Evolutionary conservation across 2,329 filamentous ascomycete species (phyloP).

Genomic region (Colletotrichum sp.): DNA sequence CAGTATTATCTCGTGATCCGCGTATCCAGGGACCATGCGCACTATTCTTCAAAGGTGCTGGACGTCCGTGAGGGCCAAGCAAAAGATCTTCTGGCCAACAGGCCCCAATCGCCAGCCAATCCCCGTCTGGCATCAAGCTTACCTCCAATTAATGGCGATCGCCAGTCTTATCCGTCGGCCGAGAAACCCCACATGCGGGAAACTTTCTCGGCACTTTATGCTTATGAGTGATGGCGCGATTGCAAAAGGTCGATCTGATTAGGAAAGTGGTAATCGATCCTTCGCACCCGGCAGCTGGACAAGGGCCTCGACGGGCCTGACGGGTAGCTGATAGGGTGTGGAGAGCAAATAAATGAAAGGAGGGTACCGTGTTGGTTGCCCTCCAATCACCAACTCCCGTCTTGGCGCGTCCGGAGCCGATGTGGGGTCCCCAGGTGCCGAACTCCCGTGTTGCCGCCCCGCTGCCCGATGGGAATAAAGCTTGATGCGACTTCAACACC

Average conservation of each 20-base stretch:
- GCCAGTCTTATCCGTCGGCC: background rate
- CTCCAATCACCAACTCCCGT: background rate
- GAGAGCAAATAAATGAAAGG: background rate
- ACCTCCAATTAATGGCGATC: background rate
- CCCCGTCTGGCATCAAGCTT: background rate
- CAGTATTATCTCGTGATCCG: background rate
- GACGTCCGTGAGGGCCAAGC: background rate
- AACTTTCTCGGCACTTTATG: background rate
- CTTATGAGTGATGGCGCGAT: background rate
- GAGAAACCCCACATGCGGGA: background rate
- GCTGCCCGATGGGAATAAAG: background rate
- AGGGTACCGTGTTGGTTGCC: background rate
- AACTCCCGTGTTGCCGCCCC: background rate
- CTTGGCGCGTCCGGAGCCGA: background rate
- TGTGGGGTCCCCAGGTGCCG: background rate
- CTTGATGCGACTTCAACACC: background rate
- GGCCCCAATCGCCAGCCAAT: background rate
- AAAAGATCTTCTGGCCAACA: background rate
- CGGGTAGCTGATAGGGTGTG: background rate
- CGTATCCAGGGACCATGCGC: background rate
- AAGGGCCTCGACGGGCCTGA: background rate
- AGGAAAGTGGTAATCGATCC: constrained; percentile 15
- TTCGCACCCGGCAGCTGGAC: background rate
- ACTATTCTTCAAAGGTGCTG: background rate
- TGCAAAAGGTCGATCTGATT: background rate